These are phyloP conservation scores for Suhomyces maxii DNA, from an alignment of 1,139 yeast species.

Conservation along the genomic window DNA sequence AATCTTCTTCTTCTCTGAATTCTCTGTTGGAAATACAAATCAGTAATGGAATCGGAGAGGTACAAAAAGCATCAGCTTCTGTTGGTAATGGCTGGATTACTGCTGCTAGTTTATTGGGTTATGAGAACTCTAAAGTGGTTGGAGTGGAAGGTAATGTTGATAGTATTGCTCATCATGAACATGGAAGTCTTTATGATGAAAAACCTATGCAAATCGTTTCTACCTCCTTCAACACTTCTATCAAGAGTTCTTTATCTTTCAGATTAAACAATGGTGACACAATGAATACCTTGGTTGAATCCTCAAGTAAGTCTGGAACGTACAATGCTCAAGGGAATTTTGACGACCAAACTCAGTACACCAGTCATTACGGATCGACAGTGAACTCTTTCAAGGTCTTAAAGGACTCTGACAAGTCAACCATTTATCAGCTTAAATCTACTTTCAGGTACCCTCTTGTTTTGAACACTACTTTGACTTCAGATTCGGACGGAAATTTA, in stretches of 20 bases:
- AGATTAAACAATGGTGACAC: conserved; percentile 35
- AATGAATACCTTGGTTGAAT: conserved; percentile 27
- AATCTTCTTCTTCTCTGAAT: conserved; percentile 20
- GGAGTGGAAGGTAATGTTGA: conserved; percentile 41
- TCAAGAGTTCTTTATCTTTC: conserved; percentile 33
- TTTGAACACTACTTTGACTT: neutral
- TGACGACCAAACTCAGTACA: conserved; percentile 31
- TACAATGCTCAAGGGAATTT: conserved; percentile 35
- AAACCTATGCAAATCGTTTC: conserved; percentile 36
- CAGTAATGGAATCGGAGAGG: conserved; percentile 57
- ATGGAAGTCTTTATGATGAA: conserved; percentile 29
- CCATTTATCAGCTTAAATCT: conserved; percentile 17
- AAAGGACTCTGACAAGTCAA: conserved; percentile 14
- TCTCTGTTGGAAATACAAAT: conserved; percentile 46
- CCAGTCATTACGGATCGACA: conserved; percentile 31
- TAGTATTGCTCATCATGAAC: conserved; percentile 20
- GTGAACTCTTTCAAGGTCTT: conserved; percentile 19
- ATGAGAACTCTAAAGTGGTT: conserved; percentile 50
- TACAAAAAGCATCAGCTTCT: conserved; percentile 17
- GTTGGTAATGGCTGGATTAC: conserved; percentile 16
- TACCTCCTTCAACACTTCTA: conserved; percentile 30
- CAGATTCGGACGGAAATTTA: neutral
- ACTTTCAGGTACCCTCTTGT: conserved; percentile 17
- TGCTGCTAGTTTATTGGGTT: conserved; percentile 39
- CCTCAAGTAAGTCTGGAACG: conserved; percentile 28